Conservation (phyloP, 805 yeast species). For the Kurtzmaniella cleridarum region DNA sequence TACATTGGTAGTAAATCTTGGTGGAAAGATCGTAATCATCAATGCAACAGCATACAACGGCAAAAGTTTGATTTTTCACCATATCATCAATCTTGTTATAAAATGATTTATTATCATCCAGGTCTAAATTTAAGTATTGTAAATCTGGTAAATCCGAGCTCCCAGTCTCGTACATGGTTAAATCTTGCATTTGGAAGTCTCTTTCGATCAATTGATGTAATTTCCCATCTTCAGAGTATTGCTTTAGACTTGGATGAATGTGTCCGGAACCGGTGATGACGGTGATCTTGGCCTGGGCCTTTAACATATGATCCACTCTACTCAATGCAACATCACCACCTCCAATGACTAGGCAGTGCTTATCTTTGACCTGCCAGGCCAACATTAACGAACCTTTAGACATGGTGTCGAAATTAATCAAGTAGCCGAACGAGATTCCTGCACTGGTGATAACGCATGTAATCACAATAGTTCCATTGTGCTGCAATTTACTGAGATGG, state of each 20-base stretch:
- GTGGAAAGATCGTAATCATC: slow-evolving; percentile 62
- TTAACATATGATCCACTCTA: slow-evolving; percentile 58
- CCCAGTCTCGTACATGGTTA: slow-evolving; percentile 42
- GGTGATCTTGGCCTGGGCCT: slow-evolving; percentile 67
- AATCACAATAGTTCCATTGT: too few relatives aligned
- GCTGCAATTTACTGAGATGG: too few relatives aligned
- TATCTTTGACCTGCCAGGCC: slow-evolving; percentile 69
- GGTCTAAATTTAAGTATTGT: slow-evolving; percentile 2
- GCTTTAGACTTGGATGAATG: slow-evolving; percentile 23
- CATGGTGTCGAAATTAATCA: neutral
- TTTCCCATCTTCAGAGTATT: slow-evolving; percentile 30
- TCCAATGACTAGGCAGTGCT: slow-evolving; percentile 68
- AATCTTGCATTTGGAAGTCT: slow-evolving; percentile 42
- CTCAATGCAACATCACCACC: slow-evolving; percentile 76
- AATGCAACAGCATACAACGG: slow-evolving; percentile 67
- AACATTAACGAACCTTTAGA: slow-evolving; percentile 55
- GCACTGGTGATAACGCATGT: too few relatives aligned
- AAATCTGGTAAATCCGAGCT: slow-evolving; percentile 9
- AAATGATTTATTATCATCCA: slow-evolving; percentile 10
- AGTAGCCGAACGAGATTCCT: too few relatives aligned
- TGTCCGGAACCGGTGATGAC: slow-evolving; percentile 44
- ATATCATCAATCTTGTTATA: slow-evolving; percentile 26
- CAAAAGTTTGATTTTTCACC: slow-evolving; percentile 41
- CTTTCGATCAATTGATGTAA: slow-evolving; percentile 38
- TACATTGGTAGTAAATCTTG: slow-evolving; percentile 47